Evolutionary conservation across 495 filamentous ascomycete genomes (phyloP).

Genomic region (Xylaria sp.): DNA sequence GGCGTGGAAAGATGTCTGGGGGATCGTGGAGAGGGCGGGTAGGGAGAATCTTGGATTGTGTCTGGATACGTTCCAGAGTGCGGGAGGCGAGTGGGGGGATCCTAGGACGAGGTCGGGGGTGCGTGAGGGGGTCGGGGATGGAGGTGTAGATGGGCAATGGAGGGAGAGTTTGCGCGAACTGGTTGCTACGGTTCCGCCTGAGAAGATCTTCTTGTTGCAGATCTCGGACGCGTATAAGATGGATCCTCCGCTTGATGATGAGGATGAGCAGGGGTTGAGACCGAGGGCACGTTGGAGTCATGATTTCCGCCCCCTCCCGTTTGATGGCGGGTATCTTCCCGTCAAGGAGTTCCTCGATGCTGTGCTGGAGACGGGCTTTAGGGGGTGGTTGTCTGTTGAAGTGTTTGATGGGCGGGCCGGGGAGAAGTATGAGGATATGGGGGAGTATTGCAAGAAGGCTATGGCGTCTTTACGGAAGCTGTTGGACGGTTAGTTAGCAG

Average conservation of each 20-base stretch:
- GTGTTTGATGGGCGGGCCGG: slow-evolving; percentile 73
- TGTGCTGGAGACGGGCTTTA: slow-evolving; percentile 73
- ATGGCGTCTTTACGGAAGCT: slow-evolving; percentile 64
- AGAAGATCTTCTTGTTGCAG: slow-evolving; percentile 80
- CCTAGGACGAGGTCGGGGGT: slow-evolving; percentile 69
- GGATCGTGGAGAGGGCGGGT: slow-evolving; percentile 67
- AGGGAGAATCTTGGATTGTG: slow-evolving; percentile 75
- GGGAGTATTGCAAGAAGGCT: slow-evolving; percentile 63
- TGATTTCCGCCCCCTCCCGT: slow-evolving; percentile 73
- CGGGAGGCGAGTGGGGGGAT: slow-evolving; percentile 77
- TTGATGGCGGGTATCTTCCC: slow-evolving; percentile 75
- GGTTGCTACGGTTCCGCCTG: slow-evolving; percentile 61
- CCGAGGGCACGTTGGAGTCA: slow-evolving; percentile 76
- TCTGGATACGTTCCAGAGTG: slow-evolving; percentile 84
- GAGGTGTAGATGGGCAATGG: slow-evolving; percentile 58
- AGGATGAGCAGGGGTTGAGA: slow-evolving; percentile 54
- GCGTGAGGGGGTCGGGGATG: not conserved
- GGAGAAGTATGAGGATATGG: slow-evolving; percentile 62
- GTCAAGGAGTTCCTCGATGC: slow-evolving; percentile 69
- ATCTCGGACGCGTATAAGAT: slow-evolving; percentile 80
- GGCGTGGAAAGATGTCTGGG: slow-evolving; percentile 71
- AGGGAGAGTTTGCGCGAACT: slow-evolving; percentile 62
- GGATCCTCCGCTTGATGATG: slow-evolving; percentile 56
- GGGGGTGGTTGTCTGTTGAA: slow-evolving; percentile 77
- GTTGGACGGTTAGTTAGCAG: slow-evolving; percentile 37